These are phyloP conservation scores for Angophora floribunda DNA, from an alignment of 345 rosid genomes.

Conservation along the genomic window DNA sequence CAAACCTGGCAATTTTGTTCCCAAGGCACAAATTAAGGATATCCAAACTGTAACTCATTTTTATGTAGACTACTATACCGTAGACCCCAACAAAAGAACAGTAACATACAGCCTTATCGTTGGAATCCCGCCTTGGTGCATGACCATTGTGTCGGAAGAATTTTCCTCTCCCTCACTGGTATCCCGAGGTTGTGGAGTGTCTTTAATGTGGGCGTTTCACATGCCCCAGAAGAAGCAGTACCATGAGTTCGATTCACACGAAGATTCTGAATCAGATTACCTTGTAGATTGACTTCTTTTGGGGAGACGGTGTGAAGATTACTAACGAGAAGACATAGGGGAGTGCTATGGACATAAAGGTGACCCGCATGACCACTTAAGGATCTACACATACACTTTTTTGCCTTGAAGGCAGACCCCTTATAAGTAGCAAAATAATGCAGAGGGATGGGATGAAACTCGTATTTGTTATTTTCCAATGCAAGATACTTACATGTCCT, in stretches of 20 bases:
- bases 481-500: neutral
- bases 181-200: too few species aligned
- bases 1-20: neutral
- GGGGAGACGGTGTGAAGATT: neutral
- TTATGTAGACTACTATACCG: too few species aligned
- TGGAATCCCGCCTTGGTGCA: too few species aligned
- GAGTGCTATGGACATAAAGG: neutral
- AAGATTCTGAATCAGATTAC: neutral
- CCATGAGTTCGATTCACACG: rapidly evolving
- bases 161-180: too few species aligned
- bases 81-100: too few species aligned
- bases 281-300: neutral
- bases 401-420: neutral
- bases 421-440: neutral
- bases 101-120: too few species aligned
- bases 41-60: too few species aligned
- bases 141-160: too few species aligned
- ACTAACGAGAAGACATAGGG: neutral
- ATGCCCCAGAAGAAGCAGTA: too few species aligned
- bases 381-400: neutral
- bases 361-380: neutral
- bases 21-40: rapidly evolving
- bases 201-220: too few species aligned
- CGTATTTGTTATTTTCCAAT: too few species aligned
- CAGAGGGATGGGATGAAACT: neutral